phyloP scores from a whole-genome alignment of 768 basidiomycete species.

The Phlebiopsis flavidoalba region DNA sequence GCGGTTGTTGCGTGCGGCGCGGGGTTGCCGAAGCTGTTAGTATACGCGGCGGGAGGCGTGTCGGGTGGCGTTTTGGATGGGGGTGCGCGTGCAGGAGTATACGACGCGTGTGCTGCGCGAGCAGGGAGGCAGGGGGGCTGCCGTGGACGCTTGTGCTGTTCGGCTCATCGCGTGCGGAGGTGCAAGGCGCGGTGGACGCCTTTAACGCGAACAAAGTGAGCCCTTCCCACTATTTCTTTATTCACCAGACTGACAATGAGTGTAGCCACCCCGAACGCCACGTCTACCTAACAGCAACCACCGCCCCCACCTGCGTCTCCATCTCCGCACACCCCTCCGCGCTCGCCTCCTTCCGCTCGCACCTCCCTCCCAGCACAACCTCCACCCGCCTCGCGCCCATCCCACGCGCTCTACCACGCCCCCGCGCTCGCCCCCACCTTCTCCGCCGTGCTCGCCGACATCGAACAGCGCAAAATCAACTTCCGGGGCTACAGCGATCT shows the following conservation, averaged over 20 bases:
- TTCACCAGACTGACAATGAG: no score
- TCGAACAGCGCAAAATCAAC: background rate
- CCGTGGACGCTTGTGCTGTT: constrained; percentile 16
- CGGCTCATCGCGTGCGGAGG: constrained; percentile 10
- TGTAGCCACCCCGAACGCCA: no score
- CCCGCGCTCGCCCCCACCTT: constrained; percentile 12
- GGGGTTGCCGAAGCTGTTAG: constrained; percentile 5
- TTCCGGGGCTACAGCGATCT: constrained; percentile 8
- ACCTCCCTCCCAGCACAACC: constrained; percentile 1
- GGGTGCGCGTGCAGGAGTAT: constrained; percentile 10
- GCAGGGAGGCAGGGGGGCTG: no score
- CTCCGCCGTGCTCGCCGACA: background rate
- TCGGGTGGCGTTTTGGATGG: constrained; percentile 16
- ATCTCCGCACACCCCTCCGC: constrained; percentile 13
- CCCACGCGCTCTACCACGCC: background rate
- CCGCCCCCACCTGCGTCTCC: constrained; percentile 12
- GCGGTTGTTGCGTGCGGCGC: constrained; percentile 11
- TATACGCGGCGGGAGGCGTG: constrained; percentile 10
- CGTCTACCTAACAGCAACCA: constrained; percentile 14
- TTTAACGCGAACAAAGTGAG: constrained; percentile 9
- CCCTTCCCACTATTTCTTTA: background rate
- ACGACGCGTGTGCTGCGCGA: background rate
- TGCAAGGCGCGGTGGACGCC: constrained; percentile 5
- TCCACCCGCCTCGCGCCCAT: constrained; percentile 5
- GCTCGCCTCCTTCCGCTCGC: constrained; percentile 3